Conservation (phyloP, 495 filamentous ascomycete genomes). For the Penicillium soppii region DNA sequence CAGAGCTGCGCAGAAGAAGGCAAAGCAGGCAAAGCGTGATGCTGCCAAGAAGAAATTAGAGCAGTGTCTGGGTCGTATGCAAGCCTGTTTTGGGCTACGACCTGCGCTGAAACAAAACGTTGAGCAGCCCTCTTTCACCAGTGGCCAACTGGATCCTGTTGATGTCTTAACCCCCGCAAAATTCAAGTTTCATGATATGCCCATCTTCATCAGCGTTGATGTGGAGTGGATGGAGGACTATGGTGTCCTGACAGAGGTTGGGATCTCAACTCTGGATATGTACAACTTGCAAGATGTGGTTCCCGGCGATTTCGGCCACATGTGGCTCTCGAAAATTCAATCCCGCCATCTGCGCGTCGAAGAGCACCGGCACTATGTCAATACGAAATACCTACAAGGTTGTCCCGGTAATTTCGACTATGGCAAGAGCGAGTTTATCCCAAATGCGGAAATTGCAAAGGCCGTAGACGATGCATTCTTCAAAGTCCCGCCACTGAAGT, state of each 20-base stretch:
- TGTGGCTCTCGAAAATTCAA: slow-evolving; percentile 65
- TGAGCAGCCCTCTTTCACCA: slow-evolving; percentile 1
- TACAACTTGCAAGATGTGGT: slow-evolving; percentile 47
- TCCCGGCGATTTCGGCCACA: slow-evolving; percentile 57
- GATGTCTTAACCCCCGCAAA: slow-evolving; percentile 36
- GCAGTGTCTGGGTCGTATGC: slow-evolving; percentile 1
- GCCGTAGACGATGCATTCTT: slow-evolving; percentile 51
- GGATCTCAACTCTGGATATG: slow-evolving; percentile 80
- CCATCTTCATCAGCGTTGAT: slow-evolving; percentile 78
- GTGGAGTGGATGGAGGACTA: slow-evolving; percentile 75
- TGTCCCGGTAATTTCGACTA: slow-evolving; percentile 77
- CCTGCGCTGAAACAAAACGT: not conserved
- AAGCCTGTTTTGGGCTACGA: slow-evolving; percentile 12
- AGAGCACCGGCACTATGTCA: slow-evolving; percentile 64
- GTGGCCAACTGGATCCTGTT: slow-evolving; percentile 23
- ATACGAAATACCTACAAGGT: slow-evolving; percentile 63
- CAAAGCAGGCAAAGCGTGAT: not conserved
- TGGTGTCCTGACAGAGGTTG: slow-evolving; percentile 75
- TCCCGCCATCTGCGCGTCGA: slow-evolving; percentile 73
- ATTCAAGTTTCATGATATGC: slow-evolving; percentile 49
- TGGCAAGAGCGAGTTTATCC: slow-evolving; percentile 55
- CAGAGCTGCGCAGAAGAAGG: not conserved
- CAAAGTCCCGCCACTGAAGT: slow-evolving; percentile 40
- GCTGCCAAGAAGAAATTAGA: not conserved
- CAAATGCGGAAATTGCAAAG: slow-evolving; percentile 33